A percentile compares a stretch with the other conserved stretches of the same genome.
These are phyloP conservation scores for Bruguiera hainesii DNA, from an alignment of 441 rosid species.

Conservation along the genomic window DNA sequence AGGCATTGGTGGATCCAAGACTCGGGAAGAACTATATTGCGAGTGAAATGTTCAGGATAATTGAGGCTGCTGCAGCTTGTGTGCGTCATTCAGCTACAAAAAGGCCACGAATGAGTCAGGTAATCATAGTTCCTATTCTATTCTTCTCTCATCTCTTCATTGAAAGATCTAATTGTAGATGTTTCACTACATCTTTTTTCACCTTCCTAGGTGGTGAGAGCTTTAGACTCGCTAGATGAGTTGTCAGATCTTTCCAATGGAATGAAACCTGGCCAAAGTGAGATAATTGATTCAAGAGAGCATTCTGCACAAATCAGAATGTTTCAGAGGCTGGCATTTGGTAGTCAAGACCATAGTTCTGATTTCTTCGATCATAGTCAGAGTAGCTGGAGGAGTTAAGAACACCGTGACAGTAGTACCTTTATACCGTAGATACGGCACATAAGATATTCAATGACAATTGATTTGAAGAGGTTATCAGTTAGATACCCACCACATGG, in stretches of 20 bases:
- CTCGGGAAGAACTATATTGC: conserved; percentile 54
- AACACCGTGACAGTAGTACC: conserved; percentile 32
- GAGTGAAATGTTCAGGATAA: conserved; percentile 79
- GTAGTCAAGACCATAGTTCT: conserved; percentile 78
- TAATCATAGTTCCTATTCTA: conserved; percentile 11
- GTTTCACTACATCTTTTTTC: conserved; percentile 5
- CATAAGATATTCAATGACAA: background rate
- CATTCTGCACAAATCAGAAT: conserved; percentile 90
- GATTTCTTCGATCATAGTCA: conserved; percentile 52
- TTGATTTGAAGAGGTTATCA: conserved; percentile 5
- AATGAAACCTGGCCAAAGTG: conserved; percentile 87
- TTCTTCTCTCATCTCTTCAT: background rate
- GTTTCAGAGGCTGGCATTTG: conserved; percentile 91
- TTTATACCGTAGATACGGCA: conserved; percentile 32
- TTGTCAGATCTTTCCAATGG: conserved; percentile 78
- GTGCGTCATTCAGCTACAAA: conserved; percentile 79
- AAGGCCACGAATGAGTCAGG: conserved; percentile 92
- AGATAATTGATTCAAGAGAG: conserved; percentile 57
- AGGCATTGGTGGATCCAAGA: conserved; percentile 60
- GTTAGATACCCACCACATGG: conserved; percentile 9
- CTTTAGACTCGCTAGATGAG: conserved; percentile 66
- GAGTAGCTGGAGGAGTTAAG: conserved; percentile 76
- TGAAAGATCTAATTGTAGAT: background rate
- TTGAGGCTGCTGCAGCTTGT: conserved; percentile 94
- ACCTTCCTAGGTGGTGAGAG: conserved; percentile 65